Evolutionary conservation across 83 land plant genomes (phyloP), one percentile per base, ranked within the genome.

Genomic region (Picea abies): DNA sequence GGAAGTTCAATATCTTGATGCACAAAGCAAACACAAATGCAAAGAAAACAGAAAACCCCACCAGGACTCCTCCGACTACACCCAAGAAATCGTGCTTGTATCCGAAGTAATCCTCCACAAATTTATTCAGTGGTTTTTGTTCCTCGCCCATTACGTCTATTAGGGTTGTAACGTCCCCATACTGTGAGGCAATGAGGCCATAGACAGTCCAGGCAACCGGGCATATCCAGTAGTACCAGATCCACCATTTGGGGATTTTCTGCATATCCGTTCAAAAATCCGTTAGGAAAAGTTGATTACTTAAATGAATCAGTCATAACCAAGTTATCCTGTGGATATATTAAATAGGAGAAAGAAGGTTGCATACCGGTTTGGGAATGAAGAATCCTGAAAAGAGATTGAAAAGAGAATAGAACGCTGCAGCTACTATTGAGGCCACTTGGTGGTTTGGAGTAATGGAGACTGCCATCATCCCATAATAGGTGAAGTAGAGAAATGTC

Each of bases 401-500:
- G 93, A 93, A 95, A 73, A 95, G 81, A 2, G 92, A 77, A 76
- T 89, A 92, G 89, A 95, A 95, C 5, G 94, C 87, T 6, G 94
- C 90, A 23, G 96, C 92, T 22, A 92, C 85, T 29, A 96, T 91
- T 37, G 96, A 82, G 44, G 98, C 96, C 66, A 94, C 84, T 83
- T 94, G 92, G 76, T 88, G 90, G 81, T 96, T 94, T 65, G 98
- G 96, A 63, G 98, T 90, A 82, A 96, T 85, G 66, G 96, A 84
- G 19, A 96, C 95, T 23, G 92, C 87, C 96, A 96, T 89, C 98
- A 96, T 94, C 20, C 98, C 98, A 67, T 94, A 96, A 83, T 92
- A 94, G 11, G 98, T 94, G 89, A 90, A 96, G 88, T 92, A 94
- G 71, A 94, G 90, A 86, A 96, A 90, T 61, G 96, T 85, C 89